Evolutionary conservation across 129 eudicot species (phyloP).

Genomic region (Lactuca saligna): DNA sequence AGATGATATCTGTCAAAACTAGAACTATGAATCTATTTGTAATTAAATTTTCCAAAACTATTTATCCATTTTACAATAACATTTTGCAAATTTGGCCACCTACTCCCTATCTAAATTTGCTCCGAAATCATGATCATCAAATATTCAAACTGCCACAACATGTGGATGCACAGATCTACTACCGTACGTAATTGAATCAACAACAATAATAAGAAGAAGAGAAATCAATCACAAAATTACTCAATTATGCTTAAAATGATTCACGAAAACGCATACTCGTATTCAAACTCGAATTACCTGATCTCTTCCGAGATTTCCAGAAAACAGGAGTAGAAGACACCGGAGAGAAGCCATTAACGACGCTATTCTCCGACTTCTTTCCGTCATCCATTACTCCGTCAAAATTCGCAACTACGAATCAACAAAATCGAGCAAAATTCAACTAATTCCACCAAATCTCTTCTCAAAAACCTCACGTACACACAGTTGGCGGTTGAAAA

Average conservation of each 20-base stretch:
- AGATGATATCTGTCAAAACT: neutral
- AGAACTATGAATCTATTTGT: neutral
- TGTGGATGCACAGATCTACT: constrained; percentile 13
- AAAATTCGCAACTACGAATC: constrained; percentile 16
- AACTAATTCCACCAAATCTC: neutral
- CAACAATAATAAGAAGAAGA: neutral
- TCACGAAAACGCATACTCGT: neutral
- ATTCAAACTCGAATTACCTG: constrained; percentile 38
- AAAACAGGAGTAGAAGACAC: constrained; percentile 68
- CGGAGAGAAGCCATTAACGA: constrained; percentile 67
- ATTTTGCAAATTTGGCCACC: constrained; percentile 2
- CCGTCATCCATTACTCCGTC: constrained; percentile 42
- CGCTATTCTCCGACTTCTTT: constrained; percentile 29
- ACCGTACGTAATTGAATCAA: constrained; percentile 1
- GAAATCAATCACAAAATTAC: constrained; percentile 12
- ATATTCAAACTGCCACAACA: neutral
- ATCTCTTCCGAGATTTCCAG: constrained; percentile 87
- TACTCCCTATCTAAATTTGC: constrained; percentile 4
- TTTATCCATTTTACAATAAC: neutral
- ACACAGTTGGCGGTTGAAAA: constrained; percentile 8
- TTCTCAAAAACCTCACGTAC: constrained; percentile 1
- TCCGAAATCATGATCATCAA: constrained; percentile 2
- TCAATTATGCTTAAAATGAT: neutral
- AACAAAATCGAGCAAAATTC: constrained; percentile 16
- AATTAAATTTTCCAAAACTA: neutral